Conservation (phyloP, 2,329 filamentous ascomycete species). For the Hypoxylon sp. region DNA sequence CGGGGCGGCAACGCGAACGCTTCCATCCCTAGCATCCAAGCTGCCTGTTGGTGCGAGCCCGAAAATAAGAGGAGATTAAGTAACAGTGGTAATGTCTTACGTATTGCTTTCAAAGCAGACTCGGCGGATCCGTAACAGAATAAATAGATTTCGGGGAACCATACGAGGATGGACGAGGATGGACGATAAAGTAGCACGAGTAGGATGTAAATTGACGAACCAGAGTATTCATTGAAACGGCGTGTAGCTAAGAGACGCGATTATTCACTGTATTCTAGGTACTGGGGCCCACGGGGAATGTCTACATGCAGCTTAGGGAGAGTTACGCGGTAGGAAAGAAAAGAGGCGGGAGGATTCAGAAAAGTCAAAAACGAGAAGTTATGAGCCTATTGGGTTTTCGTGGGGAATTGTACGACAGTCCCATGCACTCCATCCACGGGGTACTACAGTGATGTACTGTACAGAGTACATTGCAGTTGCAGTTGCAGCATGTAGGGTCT, state of each 20-base stretch:
- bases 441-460: conserved; percentile 31
- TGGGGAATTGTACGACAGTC: conserved; percentile 35
- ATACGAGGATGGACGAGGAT: background rate
- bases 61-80: conserved; percentile 14
- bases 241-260: background rate
- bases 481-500: conserved; percentile 18
- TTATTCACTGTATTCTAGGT: background rate
- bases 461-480: conserved; percentile 14
- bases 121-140: conserved; percentile 16
- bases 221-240: background rate
- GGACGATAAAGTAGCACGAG: background rate
- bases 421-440: conserved; percentile 37
- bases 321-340: conserved; percentile 4
- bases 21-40: conserved; percentile 33
- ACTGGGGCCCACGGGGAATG: conserved; percentile 1
- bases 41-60: conserved; percentile 20
- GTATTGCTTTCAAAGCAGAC: conserved; percentile 26
- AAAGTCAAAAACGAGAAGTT: conserved; percentile 14
- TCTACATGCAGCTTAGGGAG: background rate
- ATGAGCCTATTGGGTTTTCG: conserved; percentile 28
- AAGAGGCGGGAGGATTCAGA: conserved; percentile 38
- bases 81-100: conserved; percentile 32
- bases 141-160: conserved; percentile 14
- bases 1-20: conserved; percentile 29
- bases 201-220: conserved; percentile 1